Evolutionary conservation across 371 early-diverging fungal genomes (phyloP).

Genomic region (Mucor sp.): DNA sequence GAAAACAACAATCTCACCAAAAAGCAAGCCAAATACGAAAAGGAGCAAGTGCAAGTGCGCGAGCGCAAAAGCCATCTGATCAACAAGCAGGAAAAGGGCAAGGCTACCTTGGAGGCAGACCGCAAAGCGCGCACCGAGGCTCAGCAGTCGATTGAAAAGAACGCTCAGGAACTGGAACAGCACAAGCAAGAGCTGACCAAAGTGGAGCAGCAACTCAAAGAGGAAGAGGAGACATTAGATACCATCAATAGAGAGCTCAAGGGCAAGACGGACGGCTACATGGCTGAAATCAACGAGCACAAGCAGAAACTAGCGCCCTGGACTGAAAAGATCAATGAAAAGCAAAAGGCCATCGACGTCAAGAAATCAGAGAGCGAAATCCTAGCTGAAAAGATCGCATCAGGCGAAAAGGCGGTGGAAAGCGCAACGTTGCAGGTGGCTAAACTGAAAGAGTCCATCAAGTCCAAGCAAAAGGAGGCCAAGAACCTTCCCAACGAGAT

Average conservation of each 20-base stretch:
- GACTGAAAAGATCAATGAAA: constrained; percentile 75
- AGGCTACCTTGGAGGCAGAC: constrained; percentile 63
- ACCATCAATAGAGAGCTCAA: constrained; percentile 78
- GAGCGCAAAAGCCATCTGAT: constrained; percentile 82
- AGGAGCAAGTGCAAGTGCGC: constrained; percentile 75
- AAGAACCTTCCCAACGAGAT: constrained; percentile 40
- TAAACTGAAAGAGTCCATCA: constrained; percentile 21
- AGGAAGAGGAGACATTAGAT: constrained; percentile 75
- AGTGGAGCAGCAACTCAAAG: constrained; percentile 63
- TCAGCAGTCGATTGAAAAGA: constrained; percentile 54
- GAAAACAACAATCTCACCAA: constrained; percentile 57
- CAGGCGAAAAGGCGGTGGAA: constrained; percentile 56
- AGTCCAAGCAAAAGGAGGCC: constrained; percentile 30
- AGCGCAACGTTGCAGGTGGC: constrained; percentile 65
- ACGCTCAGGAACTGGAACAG: constrained; percentile 56
- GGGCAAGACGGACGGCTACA: constrained; percentile 79
- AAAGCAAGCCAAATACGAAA: constrained; percentile 75
- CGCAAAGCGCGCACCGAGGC: constrained; percentile 48
- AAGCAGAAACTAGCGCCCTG: constrained; percentile 85
- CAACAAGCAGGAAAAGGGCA: constrained; percentile 71
- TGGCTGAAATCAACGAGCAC: constrained; percentile 73
- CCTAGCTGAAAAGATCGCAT: constrained; percentile 60
- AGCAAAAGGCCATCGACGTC: constrained; percentile 76
- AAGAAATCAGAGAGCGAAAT: constrained; percentile 78
- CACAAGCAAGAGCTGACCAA: constrained; percentile 58